Evolutionary conservation across 1,139 yeast genomes (phyloP).

Genomic region (Meyerozyma guilliermondii): DNA sequence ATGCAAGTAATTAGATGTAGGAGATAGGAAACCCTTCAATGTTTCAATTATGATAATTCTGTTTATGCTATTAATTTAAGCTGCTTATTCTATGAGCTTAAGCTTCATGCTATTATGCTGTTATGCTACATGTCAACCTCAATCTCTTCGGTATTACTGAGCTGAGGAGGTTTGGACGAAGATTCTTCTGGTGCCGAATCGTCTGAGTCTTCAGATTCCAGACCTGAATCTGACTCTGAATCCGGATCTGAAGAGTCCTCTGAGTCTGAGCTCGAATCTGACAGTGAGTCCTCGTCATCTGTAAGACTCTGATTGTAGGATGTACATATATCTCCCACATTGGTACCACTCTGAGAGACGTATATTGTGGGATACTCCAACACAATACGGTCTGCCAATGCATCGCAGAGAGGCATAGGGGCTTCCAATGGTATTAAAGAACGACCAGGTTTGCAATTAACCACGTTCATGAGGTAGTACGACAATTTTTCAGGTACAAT

Average conservation of each 20-base stretch:
- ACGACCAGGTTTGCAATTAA: slow-evolving; percentile 12
- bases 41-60: too few relatives aligned
- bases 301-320: slow-evolving; percentile 2
- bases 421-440: slow-evolving; percentile 21
- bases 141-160: slow-evolving; percentile 1
- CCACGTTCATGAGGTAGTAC: slow-evolving; percentile 33
- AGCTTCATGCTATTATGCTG: not conserved
- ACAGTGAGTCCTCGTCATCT: slow-evolving; percentile 6
- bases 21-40: too few relatives aligned
- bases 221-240: slow-evolving; percentile 10
- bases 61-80: too few relatives aligned
- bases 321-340: slow-evolving; percentile 2
- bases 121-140: slow-evolving; percentile 2
- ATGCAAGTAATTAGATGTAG: too few relatives aligned
- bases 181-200: slow-evolving; percentile 18
- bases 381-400: slow-evolving; percentile 52
- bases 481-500: slow-evolving; percentile 18
- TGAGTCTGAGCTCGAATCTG: too few relatives aligned
- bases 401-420: slow-evolving; percentile 30
- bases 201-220: slow-evolving; percentile 9
- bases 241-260: slow-evolving; percentile 6
- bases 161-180: slow-evolving; percentile 12
- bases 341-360: slow-evolving; percentile 18
- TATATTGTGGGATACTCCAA: slow-evolving; percentile 75
- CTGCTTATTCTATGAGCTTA: too few relatives aligned